phyloP scores from a whole-genome alignment of 805 yeast species.

The Starmerella davenportii region DNA sequence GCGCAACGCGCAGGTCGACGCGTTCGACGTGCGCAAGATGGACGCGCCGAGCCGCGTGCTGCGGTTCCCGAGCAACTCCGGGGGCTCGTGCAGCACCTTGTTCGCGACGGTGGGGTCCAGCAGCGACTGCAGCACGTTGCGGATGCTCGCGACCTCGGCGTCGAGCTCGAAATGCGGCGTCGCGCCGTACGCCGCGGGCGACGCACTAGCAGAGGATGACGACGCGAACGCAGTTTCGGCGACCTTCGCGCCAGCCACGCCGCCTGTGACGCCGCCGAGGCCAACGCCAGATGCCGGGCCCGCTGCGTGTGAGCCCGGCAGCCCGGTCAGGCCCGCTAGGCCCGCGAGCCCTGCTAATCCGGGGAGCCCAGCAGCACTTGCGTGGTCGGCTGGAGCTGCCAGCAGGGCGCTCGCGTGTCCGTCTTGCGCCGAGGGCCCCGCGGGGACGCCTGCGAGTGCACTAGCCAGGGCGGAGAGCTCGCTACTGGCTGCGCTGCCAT shows the following conservation, averaged over 20 bases:
- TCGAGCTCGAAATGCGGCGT: slow-evolving; percentile 5
- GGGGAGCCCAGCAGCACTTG: no score
- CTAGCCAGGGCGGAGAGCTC: neutral
- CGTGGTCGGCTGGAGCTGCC: neutral
- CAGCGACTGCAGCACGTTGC: slow-evolving; percentile 12
- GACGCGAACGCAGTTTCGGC: no score
- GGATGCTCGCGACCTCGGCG: slow-evolving; percentile 13
- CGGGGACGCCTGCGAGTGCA: neutral
- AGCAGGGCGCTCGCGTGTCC: neutral
- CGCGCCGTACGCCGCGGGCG: neutral
- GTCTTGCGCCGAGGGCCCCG: neutral
- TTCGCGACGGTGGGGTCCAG: slow-evolving; percentile 1
- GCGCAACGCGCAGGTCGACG: slow-evolving; percentile 71
- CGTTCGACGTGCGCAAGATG: slow-evolving; percentile 22
- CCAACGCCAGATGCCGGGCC: neutral
- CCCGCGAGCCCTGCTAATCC: no score
- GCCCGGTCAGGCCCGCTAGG: neutral
- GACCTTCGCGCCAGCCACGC: neutral
- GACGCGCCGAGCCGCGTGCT: slow-evolving; percentile 17
- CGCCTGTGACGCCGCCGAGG: no score
- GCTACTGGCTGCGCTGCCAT: neutral
- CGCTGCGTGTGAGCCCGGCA: neutral
- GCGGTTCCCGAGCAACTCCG: neutral
- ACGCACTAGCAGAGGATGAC: no score
- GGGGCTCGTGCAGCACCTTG: neutral